These are phyloP conservation scores for Blastomyces silverae DNA, from an alignment of 2,329 filamentous ascomycete species.

Conservation along the genomic window DNA sequence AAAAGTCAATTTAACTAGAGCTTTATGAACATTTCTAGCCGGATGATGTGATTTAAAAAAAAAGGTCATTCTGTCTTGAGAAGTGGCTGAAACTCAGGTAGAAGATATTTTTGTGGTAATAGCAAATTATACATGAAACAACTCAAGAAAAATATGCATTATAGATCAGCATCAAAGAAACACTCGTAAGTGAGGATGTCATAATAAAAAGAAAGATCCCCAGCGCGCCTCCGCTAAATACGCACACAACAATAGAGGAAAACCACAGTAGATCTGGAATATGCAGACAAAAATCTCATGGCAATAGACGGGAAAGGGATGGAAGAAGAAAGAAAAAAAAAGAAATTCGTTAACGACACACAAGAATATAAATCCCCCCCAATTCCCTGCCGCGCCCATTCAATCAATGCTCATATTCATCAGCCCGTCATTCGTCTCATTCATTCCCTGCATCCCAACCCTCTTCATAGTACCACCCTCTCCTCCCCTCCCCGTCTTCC, in stretches of 20 bases:
- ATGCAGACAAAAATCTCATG: neutral
- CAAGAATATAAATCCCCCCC: neutral
- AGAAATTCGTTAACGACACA: constrained; percentile 2
- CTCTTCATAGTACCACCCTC: constrained; percentile 38
- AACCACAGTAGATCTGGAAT: neutral
- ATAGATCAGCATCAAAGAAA: neutral
- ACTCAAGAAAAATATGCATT: neutral
- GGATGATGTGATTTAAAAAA: neutral
- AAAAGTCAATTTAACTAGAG: neutral
- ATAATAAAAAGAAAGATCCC: neutral
- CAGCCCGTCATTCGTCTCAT: constrained; percentile 85
- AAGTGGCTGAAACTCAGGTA: neutral
- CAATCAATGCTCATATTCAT: constrained; percentile 98
- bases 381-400: constrained; percentile 15
- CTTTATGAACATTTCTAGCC: neutral
- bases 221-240: constrained; percentile 2
- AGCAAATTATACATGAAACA: neutral
- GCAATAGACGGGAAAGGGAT: neutral
- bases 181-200: neutral
- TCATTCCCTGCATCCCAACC: constrained; percentile 85
- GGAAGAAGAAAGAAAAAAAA: neutral
- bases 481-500: neutral
- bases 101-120: neutral
- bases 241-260: neutral
- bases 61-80: neutral